phyloP scores from a whole-genome alignment of 2,329 filamentous ascomycete species.

The Aureobasidium sp. region DNA sequence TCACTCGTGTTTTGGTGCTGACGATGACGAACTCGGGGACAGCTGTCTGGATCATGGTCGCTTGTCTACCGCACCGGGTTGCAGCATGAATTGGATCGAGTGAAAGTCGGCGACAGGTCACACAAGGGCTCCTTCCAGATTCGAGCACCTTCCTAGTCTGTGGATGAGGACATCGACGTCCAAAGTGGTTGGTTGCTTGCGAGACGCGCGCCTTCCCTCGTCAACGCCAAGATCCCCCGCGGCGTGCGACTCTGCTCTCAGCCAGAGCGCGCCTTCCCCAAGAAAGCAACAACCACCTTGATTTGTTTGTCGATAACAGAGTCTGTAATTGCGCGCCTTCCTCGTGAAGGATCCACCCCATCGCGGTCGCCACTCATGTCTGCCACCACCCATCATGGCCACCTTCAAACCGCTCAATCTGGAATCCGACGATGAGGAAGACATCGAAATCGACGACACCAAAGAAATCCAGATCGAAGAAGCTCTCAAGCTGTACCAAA shows the following conservation, averaged over 20 bases:
- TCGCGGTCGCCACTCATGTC: not conserved
- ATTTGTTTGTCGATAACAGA: not conserved
- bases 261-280: not conserved
- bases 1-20: not conserved
- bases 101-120: not conserved
- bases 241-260: not conserved
- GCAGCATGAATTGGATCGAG: not conserved
- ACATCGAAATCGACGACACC: conserved; percentile 89
- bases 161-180: no score
- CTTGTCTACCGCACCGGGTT: not conserved
- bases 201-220: not conserved
- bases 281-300: conserved; percentile 3
- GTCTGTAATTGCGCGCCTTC: not conserved
- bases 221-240: not conserved
- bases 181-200: not conserved
- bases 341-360: not conserved
- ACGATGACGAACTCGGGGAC: conserved; percentile 35
- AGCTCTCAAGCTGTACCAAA: conserved; percentile 89
- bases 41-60: conserved; percentile 36
- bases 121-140: not conserved
- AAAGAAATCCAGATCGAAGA: conserved; percentile 97
- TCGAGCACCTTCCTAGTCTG: not conserved
- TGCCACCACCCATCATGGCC: conserved; percentile 34
- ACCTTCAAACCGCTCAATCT: conserved; percentile 86
- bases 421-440: conserved; percentile 81